Conservation (phyloP, 805 yeast species). For the Starmerella vitae region DNA sequence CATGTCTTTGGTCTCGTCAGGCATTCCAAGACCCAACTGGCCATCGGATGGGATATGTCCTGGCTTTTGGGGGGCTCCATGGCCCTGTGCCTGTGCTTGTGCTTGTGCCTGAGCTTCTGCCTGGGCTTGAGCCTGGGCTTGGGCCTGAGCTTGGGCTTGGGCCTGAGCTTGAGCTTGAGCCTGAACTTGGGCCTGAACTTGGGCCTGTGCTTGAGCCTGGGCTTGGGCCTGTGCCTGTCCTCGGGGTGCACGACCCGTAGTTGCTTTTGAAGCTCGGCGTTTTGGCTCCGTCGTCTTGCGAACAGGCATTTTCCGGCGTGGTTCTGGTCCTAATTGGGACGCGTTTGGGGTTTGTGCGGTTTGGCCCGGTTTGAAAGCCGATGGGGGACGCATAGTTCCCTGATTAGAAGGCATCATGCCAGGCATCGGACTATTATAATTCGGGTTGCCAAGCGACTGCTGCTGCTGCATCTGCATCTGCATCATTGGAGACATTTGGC, state of each 20-base stretch:
- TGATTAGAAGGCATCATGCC: not conserved
- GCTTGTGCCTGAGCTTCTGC: not conserved
- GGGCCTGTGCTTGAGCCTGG: not conserved
- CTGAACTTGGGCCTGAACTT: not conserved
- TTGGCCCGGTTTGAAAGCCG: too few relatives aligned
- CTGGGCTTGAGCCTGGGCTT: slow-evolving; percentile 2
- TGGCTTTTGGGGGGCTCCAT: too few relatives aligned
- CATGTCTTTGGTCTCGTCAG: slow-evolving; percentile 8
- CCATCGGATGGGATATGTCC: not conserved
- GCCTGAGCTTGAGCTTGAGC: not conserved
- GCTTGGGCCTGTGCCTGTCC: not conserved
- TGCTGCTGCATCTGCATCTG: slow-evolving; percentile 1
- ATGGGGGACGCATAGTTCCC: too few relatives aligned
- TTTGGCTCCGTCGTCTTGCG: not conserved
- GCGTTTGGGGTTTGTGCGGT: not conserved
- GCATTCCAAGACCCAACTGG: not conserved
- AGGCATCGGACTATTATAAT: too few relatives aligned
- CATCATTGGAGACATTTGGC: slow-evolving; percentile 1
- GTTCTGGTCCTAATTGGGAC: not conserved
- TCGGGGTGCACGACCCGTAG: not conserved
- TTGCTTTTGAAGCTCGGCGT: not conserved
- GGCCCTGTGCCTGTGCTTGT: slow-evolving; percentile 4
- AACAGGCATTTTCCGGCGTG: not conserved
- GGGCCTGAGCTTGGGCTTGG: not conserved
- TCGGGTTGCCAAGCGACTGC: not conserved